phyloP scores from a whole-genome alignment of 2,329 filamentous ascomycete species.

The Trichoderma atrobrunneum region DNA sequence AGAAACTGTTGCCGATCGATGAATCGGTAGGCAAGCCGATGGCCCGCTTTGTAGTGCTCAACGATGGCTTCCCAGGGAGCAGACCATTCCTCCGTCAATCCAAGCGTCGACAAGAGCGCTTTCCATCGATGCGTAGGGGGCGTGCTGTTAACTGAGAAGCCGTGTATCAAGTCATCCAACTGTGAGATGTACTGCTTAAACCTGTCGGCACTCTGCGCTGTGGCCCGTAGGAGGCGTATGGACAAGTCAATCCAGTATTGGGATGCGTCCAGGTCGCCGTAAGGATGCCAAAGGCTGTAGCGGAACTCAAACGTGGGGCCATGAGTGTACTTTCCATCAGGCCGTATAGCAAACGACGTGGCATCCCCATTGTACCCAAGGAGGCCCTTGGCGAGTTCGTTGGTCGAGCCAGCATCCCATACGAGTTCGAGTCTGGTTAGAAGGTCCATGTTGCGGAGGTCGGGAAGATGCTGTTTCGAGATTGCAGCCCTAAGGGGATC shows the following conservation, averaged over 20 bases:
- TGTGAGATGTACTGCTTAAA: constrained; percentile 4
- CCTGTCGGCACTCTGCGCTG: not conserved
- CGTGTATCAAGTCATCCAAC: not conserved
- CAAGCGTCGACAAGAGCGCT: not conserved
- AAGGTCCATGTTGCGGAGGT: not conserved
- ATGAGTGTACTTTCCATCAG: not conserved
- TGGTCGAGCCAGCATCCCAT: not conserved
- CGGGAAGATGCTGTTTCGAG: constrained; percentile 16
- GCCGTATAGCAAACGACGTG: constrained; percentile 11
- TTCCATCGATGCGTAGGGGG: not conserved
- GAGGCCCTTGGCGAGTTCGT: not conserved
- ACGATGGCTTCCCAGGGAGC: constrained; percentile 1
- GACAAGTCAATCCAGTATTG: constrained; percentile 17
- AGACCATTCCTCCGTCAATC: not conserved
- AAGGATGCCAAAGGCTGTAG: constrained; percentile 22
- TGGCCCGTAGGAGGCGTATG: not conserved
- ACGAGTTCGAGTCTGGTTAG: constrained; percentile 8
- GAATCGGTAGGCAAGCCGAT: not conserved
- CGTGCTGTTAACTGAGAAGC: not conserved
- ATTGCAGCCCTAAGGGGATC: not conserved
- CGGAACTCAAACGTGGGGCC: constrained; percentile 13
- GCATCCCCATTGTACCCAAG: not conserved
- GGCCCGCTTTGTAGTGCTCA: constrained; percentile 1
- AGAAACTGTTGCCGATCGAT: constrained; percentile 12
- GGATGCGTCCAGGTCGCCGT: constrained; percentile 15